These are phyloP conservation scores for Cutaneotrichosporon sp. DNA, from an alignment of 1,284 basidiomycete species.

Conservation along the genomic window DNA sequence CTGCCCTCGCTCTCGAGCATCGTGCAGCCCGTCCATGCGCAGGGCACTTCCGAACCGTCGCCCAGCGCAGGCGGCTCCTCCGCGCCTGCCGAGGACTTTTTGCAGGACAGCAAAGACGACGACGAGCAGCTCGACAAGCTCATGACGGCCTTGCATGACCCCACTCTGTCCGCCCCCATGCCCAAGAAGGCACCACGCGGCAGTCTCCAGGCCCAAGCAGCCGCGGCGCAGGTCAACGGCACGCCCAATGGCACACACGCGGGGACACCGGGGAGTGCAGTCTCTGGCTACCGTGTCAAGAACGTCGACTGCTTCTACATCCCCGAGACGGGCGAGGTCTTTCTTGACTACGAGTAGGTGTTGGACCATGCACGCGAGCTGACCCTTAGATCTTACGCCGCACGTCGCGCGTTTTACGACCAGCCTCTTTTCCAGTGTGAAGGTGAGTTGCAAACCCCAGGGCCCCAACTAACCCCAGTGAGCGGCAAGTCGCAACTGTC, in stretches of 20 bases:
- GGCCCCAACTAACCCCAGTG: constrained; percentile 49
- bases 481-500: constrained; percentile 87
- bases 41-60: background rate
- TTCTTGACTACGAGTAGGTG: constrained; percentile 84
- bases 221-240: constrained; percentile 11
- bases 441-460: constrained; percentile 23
- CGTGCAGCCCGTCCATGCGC: constrained; percentile 12
- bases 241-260: constrained; percentile 1
- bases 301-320: constrained; percentile 74
- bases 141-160: constrained; percentile 21
- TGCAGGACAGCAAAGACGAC: constrained; percentile 37
- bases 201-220: background rate
- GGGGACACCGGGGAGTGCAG: background rate
- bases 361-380: background rate
- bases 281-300: constrained; percentile 22
- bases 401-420: constrained; percentile 87
- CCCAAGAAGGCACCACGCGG: background rate
- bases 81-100: constrained; percentile 13
- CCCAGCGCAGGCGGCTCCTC: constrained; percentile 2
- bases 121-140: constrained; percentile 40
- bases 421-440: constrained; percentile 56
- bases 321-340: constrained; percentile 87
- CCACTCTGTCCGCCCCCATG: constrained; percentile 4
- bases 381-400: constrained; percentile 68
- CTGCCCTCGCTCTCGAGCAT: constrained; percentile 35